Percentiles rank a stretch among this genome's conserved stretches.
Evolutionary conservation across 2,329 filamentous ascomycete genomes (phyloP).

Genomic region (Aspergillus unguis): DNA sequence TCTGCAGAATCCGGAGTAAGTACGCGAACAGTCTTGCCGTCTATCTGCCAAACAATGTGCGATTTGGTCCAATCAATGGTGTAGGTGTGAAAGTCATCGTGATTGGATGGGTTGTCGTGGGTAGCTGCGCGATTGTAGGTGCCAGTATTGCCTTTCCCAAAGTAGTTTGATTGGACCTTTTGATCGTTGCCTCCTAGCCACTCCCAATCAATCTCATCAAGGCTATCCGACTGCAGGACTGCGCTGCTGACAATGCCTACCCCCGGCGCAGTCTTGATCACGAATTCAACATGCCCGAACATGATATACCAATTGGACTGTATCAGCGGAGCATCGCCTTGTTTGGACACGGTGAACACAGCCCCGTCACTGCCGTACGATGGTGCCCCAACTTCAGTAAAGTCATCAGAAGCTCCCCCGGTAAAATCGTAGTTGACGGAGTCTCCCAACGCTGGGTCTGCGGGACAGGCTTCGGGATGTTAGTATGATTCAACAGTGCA

Average conservation of each 20-base stretch:
- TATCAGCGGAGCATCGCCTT: slow-evolving; percentile 82
- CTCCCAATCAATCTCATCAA: slow-evolving; percentile 97
- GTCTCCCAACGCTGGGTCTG: slow-evolving; percentile 77
- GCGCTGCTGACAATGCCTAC: slow-evolving; percentile 90
- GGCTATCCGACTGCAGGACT: slow-evolving; percentile 82
- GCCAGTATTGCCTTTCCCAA: slow-evolving; percentile 83
- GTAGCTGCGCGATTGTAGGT: slow-evolving; percentile 86
- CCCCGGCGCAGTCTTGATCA: slow-evolving; percentile 80
- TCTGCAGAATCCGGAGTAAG: slow-evolving; percentile 68
- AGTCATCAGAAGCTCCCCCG: slow-evolving; percentile 72
- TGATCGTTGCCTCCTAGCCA: slow-evolving; percentile 77
- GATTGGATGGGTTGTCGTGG: slow-evolving; percentile 66
- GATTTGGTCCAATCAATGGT: slow-evolving; percentile 85
- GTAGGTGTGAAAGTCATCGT: slow-evolving; percentile 78
- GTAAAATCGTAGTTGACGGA: slow-evolving; percentile 83
- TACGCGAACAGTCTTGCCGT: slow-evolving; percentile 71
- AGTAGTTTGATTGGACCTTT: slow-evolving; percentile 95
- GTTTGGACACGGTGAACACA: slow-evolving; percentile 71
- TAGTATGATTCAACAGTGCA: not conserved
- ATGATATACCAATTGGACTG: slow-evolving; percentile 96
- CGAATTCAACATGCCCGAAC: slow-evolving; percentile 88
- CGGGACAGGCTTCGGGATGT: slow-evolving; percentile 56
- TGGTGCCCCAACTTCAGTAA: slow-evolving; percentile 65
- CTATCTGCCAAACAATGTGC: slow-evolving; percentile 83
- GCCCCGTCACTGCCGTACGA: slow-evolving; percentile 75